Base-by-base conservation (phyloP, 192 early-diverging fungal genomes). In the Chytriomyces sp. region DNA sequence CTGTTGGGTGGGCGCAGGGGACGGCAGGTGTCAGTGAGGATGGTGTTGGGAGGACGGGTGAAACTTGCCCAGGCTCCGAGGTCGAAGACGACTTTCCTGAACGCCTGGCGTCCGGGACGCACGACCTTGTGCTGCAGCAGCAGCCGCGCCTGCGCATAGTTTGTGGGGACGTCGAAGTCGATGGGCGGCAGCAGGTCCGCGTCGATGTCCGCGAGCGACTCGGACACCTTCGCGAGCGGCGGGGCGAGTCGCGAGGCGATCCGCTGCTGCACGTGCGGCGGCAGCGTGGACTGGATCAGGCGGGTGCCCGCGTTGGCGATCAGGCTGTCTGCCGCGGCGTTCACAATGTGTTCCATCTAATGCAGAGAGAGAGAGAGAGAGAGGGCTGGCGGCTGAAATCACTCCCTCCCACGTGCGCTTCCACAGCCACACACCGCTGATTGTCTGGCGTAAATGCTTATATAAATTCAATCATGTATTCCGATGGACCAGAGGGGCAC, bases 61-160 rank as follows among this genome's bases (percentile, higher is more conserved):
- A 17, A 28, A 14, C n/a, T 25, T 68, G 56, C 66, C 66, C 66
- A 68, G 28, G 66, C 66, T 12, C 66, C 66, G 36, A 68, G 66
- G 28, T 68, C 66, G 26, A 68, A 68, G 36, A 68, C 44, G 1
- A 68, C 36, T 25, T 52, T 52, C 3, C 66, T 19, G 53, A 53
- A 68, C 12, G 66, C 66, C 28, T 56, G 66, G 36, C 53, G 49
- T 32, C 30, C 31, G 17, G 66, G 66, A 10, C 66, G 44, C n/a
- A 68, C 28, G 7, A 68, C 17, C 33, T 68, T 68, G 66, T 68
- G 66, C 33, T 68, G 66, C 19, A 68, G 36, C 2, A 68, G 53
- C 66, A 68, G 52, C 17, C 53, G 33, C 6, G 66, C 66, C 56
- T 68, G 66, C 6, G 49, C 22, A 34, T 55, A 68, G 52, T 68